Evolutionary conservation across 345 rosid genomes (phyloP).

Genomic region (Chamaenerion angustifolium): DNA sequence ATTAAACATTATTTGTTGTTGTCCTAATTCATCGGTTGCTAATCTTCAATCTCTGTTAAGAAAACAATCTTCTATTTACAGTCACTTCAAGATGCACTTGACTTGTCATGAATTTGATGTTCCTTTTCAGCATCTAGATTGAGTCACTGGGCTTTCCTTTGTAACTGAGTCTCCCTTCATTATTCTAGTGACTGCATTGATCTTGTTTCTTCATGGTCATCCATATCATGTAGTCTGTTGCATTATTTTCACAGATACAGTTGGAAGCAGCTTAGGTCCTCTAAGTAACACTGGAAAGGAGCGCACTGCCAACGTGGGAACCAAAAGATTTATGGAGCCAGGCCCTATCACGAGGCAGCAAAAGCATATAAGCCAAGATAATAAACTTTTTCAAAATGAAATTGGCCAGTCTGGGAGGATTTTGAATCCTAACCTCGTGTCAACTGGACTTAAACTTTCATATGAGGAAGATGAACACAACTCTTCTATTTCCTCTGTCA

Average conservation of each 20-base stretch:
- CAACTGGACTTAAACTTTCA: slow-evolving; percentile 58
- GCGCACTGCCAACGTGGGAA: slow-evolving; percentile 14
- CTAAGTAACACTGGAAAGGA: slow-evolving; percentile 30
- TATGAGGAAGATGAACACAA: slow-evolving; percentile 61
- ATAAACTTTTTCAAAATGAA: slow-evolving; percentile 28
- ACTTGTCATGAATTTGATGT: no score
- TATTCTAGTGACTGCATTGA: no score
- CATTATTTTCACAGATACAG: slow-evolving; percentile 21
- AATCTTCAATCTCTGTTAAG: no score
- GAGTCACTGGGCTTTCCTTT: no score
- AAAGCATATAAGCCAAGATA: slow-evolving; percentile 24
- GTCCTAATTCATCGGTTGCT: no score
- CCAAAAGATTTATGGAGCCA: slow-evolving; percentile 39
- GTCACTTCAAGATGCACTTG: no score
- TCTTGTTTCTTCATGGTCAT: background rate
- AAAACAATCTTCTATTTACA: no score
- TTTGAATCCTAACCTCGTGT: slow-evolving; percentile 42
- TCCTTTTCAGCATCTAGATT: no score
- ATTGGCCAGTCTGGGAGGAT: slow-evolving; percentile 25
- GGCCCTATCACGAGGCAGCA: slow-evolving; percentile 28
- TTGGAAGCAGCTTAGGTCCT: slow-evolving; percentile 29
- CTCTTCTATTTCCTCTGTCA: slow-evolving; percentile 44
- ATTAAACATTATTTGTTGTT: no score
- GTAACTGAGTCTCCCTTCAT: no score
- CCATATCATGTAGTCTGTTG: background rate